Base-by-base conservation (phyloP, 2,329 filamentous ascomycete species). In the Tolypocladium ophioglossoides region DNA sequence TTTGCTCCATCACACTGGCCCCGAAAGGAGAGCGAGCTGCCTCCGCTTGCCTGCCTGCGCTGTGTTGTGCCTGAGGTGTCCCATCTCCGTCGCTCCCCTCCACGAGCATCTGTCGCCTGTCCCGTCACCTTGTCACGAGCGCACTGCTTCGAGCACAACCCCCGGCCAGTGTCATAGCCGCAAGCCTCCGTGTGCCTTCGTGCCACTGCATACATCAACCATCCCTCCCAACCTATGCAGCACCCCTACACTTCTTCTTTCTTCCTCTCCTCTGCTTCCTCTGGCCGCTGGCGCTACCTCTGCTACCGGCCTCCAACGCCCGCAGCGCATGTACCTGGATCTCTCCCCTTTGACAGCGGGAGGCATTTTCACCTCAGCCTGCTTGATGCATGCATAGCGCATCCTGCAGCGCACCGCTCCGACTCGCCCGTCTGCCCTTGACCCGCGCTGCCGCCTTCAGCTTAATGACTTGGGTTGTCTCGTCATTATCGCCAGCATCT, bases 321-420 rank as follows among this genome's bases (percentile, higher is more conserved):
- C 32, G 49, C 34, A 38, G 35, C 49, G 46, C 48, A 37, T 50
- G 52, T 37, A 50, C 52, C 48, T 16, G 47, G 38, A 37, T 46
- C 24, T 16, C 52, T 27, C 35, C 16, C 38, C 27, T 37, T 41
- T 37, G 52, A 38, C 38, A 30, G 38, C 48, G 39, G 52, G 52
- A 54, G 52, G 52, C 52, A 54, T 54, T 54, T 54, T 54, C 52
- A 51, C 37, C 52, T 50, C 52, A 41, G 47, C 30, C 48, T 54
- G 48, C 52, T 50, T 50, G 52, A 51, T 54, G 52, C 52, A 54
- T 54, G 52, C 47, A 50, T 51, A 20, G 48, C 50, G 52, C 52
- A 50, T 54, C 48, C 32, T 54, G 52, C 52, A 54, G 52, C 52
- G 46, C 47, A 41, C 47, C 30, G 52, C 47, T 37, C 38, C 52